Evolutionary conservation across 2,329 filamentous ascomycete species (phyloP).

Genomic region (Trichothecium sympodiale): DNA sequence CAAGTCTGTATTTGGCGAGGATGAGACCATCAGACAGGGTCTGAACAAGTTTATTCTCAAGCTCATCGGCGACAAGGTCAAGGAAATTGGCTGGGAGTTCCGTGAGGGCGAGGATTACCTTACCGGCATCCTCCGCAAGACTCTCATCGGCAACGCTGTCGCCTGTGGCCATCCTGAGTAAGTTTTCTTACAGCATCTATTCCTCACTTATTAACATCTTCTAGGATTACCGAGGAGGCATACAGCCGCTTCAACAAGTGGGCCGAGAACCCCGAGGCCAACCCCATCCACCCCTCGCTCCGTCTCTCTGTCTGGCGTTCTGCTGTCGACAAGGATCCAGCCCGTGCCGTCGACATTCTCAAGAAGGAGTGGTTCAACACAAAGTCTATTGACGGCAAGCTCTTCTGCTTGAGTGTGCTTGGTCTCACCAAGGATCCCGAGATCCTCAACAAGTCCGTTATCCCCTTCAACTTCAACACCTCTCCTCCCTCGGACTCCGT

Average conservation of each 20-base stretch:
- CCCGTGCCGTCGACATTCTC: constrained; percentile 58
- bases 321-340: constrained; percentile 59
- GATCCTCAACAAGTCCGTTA: constrained; percentile 56
- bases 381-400: constrained; percentile 81
- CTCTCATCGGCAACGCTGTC: constrained; percentile 67
- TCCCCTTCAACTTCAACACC: constrained; percentile 67
- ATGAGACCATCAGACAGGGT: constrained; percentile 58
- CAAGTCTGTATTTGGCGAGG: constrained; percentile 74
- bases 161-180: constrained; percentile 65
- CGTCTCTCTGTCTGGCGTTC: constrained; percentile 72
- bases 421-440: constrained; percentile 60
- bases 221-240: constrained; percentile 60
- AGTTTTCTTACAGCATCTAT: constrained; percentile 16
- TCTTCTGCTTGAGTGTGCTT: constrained; percentile 68
- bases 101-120: constrained; percentile 70
- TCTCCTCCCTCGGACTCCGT: constrained; percentile 52
- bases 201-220: constrained; percentile 11
- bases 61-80: constrained; percentile 63
- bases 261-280: constrained; percentile 54
- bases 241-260: constrained; percentile 73
- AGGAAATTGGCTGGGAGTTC: constrained; percentile 79
- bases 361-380: constrained; percentile 79
- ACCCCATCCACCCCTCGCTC: constrained; percentile 69
- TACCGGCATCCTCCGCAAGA: constrained; percentile 68
- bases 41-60: constrained; percentile 71